Evolutionary conservation across 169 alveolate species (phyloP).

Genomic region (Plasmodium knowlesi): DNA sequence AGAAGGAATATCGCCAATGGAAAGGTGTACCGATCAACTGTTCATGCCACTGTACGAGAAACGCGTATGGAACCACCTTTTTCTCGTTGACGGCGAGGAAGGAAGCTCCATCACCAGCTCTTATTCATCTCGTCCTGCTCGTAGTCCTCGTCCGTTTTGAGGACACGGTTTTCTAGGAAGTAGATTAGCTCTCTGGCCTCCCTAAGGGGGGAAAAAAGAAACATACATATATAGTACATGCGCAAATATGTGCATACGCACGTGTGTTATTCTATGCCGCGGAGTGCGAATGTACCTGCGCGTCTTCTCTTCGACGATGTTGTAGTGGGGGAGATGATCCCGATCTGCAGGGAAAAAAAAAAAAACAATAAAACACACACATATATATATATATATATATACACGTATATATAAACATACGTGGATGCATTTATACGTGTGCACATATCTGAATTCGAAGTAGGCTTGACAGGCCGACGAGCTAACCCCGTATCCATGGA

Average conservation of each 20-base stretch:
- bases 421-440: background rate
- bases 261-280: background rate
- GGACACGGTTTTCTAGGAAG: background rate
- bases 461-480: background rate
- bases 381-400: background rate
- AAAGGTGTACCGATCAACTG: background rate
- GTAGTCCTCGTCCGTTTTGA: background rate
- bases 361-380: background rate
- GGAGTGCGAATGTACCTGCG: slow-evolving; percentile 39
- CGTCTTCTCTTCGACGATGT: slow-evolving; percentile 18
- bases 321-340: slow-evolving; percentile 10
- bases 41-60: background rate
- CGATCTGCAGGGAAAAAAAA: slow-evolving; percentile 20
- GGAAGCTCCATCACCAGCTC: background rate
- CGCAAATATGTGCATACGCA: background rate
- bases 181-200: background rate
- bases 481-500: slow-evolving; percentile 66
- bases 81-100: background rate
- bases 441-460: background rate
- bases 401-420: too few species aligned
- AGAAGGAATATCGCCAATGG: background rate
- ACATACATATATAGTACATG: background rate
- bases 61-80: background rate
- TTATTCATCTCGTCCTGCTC: background rate
- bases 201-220: background rate